A percentile compares a stretch with the other conserved stretches of the same genome.
These are phyloP conservation scores for Zoysia matrella DNA, from an alignment of 202 grass and related monocot genomes.

Conservation along the genomic window DNA sequence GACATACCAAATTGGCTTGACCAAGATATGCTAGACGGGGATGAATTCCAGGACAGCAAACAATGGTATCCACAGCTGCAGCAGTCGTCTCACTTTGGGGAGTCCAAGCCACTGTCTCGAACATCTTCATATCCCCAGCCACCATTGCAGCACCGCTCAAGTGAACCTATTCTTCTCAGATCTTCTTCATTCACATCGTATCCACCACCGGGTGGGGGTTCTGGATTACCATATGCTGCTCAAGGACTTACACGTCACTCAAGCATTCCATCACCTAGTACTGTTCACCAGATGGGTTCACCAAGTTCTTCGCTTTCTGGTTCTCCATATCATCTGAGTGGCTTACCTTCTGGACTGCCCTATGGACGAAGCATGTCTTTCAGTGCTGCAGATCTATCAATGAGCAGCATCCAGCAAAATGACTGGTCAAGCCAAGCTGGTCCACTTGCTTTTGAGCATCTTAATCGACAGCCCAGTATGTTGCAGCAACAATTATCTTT, in stretches of 20 bases:
- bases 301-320: constrained; percentile 58
- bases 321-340: constrained; percentile 59
- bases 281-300: constrained; percentile 59
- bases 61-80: constrained; percentile 62
- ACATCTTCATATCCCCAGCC: constrained; percentile 81
- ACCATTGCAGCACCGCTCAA: constrained; percentile 45
- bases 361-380: constrained; percentile 57
- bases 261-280: constrained; percentile 77
- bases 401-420: constrained; percentile 42
- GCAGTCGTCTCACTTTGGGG: constrained; percentile 47
- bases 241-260: constrained; percentile 69
- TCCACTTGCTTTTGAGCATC: constrained; percentile 44
- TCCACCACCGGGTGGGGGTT: constrained; percentile 44
- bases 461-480: constrained; percentile 41
- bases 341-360: constrained; percentile 46
- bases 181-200: constrained; percentile 59
- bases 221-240: constrained; percentile 49
- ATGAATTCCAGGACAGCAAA: constrained; percentile 57
- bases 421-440: constrained; percentile 58
- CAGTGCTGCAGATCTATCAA: constrained; percentile 41
- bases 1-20: constrained; percentile 67
- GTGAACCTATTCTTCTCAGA: constrained; percentile 41
- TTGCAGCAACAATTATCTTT: constrained; percentile 62
- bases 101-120: constrained; percentile 63
- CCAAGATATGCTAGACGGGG: constrained; percentile 43